Conservation (phyloP, 768 basidiomycete genomes). For the Rickenella mellea region DNA sequence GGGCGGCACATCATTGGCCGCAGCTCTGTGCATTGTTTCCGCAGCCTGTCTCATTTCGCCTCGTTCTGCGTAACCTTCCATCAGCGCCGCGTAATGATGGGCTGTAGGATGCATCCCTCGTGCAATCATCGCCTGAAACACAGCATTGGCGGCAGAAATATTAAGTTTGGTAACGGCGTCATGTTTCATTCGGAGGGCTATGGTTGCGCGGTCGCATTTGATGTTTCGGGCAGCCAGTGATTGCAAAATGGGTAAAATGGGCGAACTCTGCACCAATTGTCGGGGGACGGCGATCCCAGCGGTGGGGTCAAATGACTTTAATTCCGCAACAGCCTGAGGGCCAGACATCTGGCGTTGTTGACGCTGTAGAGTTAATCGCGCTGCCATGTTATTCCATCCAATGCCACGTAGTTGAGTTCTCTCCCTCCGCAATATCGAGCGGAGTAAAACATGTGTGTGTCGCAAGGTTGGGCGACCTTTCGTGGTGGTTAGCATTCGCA, state of each 20-base stretch:
- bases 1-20: conserved; percentile 39
- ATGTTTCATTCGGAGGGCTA: conserved; percentile 54
- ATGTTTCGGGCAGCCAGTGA: conserved; percentile 39
- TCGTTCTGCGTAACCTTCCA: conserved; percentile 57
- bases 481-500: conserved; percentile 35
- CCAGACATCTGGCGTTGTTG: not conserved
- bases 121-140: conserved; percentile 50
- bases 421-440: conserved; percentile 42
- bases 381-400: conserved; percentile 38
- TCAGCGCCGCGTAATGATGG: conserved; percentile 66
- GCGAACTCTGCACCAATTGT: conserved; percentile 17
- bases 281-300: conserved; percentile 32
- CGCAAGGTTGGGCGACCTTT: conserved; percentile 38
- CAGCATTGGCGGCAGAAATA: conserved; percentile 36
- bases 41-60: conserved; percentile 55
- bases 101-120: conserved; percentile 64
- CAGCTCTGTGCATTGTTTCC: conserved; percentile 39
- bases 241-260: conserved; percentile 29
- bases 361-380: conserved; percentile 20
- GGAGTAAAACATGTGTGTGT: conserved; percentile 49
- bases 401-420: conserved; percentile 31
- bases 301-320: conserved; percentile 34
- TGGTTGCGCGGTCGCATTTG: conserved; percentile 45
- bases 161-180: conserved; percentile 47
- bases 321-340: conserved; percentile 1